Evolutionary conservation across 108 stramenopile genomes (phyloP).

Genomic region (Pseudonitzschia pungens): DNA sequence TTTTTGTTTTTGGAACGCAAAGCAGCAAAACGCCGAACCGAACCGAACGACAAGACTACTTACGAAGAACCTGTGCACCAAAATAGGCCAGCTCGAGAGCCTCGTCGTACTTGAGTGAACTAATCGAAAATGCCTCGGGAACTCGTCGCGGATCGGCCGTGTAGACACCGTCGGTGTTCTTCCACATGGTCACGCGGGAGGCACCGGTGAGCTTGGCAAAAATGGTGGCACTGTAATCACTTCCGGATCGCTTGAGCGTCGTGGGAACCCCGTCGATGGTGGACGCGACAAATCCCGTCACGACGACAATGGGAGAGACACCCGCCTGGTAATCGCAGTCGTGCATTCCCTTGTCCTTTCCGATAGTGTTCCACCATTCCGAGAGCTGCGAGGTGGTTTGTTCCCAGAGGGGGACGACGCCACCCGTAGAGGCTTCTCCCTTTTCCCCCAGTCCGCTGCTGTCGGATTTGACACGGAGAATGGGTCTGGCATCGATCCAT

Average conservation of each 20-base stretch:
- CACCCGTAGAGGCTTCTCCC: slow-evolving; percentile 62
- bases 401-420: slow-evolving; percentile 63
- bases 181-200: slow-evolving; percentile 83
- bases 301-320: slow-evolving; percentile 55
- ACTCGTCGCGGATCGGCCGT: slow-evolving; percentile 89
- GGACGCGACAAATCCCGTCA: slow-evolving; percentile 85
- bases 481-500: slow-evolving; percentile 83
- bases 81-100: slow-evolving; percentile 93
- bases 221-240: slow-evolving; percentile 87
- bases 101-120: slow-evolving; percentile 81
- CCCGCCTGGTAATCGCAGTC: slow-evolving; percentile 27
- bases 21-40: background rate
- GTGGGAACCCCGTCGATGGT: slow-evolving; percentile 81
- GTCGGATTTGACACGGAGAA: slow-evolving; percentile 66
- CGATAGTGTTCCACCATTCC: slow-evolving; percentile 60
- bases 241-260: slow-evolving; percentile 82
- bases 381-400: slow-evolving; percentile 34
- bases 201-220: slow-evolving; percentile 77
- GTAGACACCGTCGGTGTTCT: slow-evolving; percentile 87
- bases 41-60: background rate
- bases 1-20: background rate
- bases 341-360: slow-evolving; percentile 40
- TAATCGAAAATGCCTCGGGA: slow-evolving; percentile 79
- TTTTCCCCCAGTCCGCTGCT: slow-evolving; percentile 66
- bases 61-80: slow-evolving; percentile 79